Base-by-base conservation (phyloP, 805 yeast genomes). In the Suhomyces kilbournensis region DNA sequence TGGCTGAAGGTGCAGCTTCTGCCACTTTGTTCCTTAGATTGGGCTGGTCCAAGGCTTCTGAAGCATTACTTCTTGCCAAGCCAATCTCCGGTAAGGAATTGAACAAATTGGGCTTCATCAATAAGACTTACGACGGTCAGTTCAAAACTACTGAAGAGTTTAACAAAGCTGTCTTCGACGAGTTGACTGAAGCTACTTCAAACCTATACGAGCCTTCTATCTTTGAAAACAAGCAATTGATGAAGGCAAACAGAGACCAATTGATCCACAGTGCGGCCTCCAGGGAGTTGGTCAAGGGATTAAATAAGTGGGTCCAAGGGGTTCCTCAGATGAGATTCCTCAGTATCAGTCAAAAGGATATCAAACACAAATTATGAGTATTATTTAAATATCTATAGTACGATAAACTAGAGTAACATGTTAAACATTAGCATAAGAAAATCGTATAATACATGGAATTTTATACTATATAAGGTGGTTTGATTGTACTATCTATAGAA, bases 1-100 rank as follows among this genome's bases (percentile, higher is more conserved):
- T 88, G 2, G 82, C 87, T 54, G 97, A 90, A 68, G 96, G 96
- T 51, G 88, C 85, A 3, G 72, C 89, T 1, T 81, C 90, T 14
- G 79, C 83, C 7, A 81, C 93, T 3, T 75, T 90, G 49, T 83
- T 88, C 22, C 66, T 75, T 59, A 79, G 96, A 61, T 71, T 90
- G 53, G 96, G 96, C 1, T 74, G 83, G 71, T 82, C 89, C 55
- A 79, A 76, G 56, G 84, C 94, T 14, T 77, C 85, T 49, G 92
- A 90, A 69, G 89, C 90, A 2, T 71, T 90, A 43, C 72, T 90
- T 56, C 78, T 88, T 47, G 82, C 89, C 2, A 81, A 80, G 64
- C 90, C 89, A 14, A 78, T 90, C 38, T 60, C 66, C 2, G 87
- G 88, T 42, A 64, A 74, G n/a, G 85, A 82, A 23, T 74, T 90